Base-by-base conservation (phyloP, 495 filamentous ascomycete genomes). In the Ascobolus immersus region DNA sequence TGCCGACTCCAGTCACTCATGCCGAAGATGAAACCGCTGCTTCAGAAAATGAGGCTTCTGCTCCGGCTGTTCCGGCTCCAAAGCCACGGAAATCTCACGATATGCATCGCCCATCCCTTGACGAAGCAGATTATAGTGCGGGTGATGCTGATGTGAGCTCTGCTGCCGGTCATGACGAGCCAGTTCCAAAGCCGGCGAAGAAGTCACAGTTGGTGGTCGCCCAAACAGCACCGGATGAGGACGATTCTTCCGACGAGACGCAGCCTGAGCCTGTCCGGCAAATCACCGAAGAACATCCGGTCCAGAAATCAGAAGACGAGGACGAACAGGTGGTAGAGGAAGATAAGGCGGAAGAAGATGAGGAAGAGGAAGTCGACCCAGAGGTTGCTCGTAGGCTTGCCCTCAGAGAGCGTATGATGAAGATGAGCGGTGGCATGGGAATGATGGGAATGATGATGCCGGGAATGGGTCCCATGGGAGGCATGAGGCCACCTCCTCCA, bases 361-460 rank as follows among this genome's bases (percentile, higher is more conserved):
- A 79, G 27, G 78, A 86, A 33, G 77, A 86, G 27, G 84, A 92
- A n/a, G 56, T 89, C 29, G 86, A 96, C 39, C 80, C 80, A 0
- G 86, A 96, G 50, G 58, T 79, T 22, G 73, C 67, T 38, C 73
- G 84, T 38, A 73, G 73, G 51, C 69, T 90, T 56, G 86, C 90
- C 44, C 58, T 96, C 34, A 69, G 89, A 26, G 80, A 81, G 33
- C 69, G 86, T 39, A 94, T 96, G 78, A 84, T 82, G 17, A 92
- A 89, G 54, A 89, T 96, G 77, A 86, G 80, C 41, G 86, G 89
- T 39, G 86, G 86, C 11, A 92, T 92, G 80, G 81, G 82, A 11
- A 82, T 92, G 73, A 71, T 78, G 51, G 81, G 84, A 29, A 82
- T 93, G 65, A 82, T 93, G 64, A 86, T 91, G 33, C 65, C 65